Evolutionary conservation across 345 rosid species (phyloP), one percentile per base, ranked within the genome.

Genomic region (Chamaenerion angustifolium): DNA sequence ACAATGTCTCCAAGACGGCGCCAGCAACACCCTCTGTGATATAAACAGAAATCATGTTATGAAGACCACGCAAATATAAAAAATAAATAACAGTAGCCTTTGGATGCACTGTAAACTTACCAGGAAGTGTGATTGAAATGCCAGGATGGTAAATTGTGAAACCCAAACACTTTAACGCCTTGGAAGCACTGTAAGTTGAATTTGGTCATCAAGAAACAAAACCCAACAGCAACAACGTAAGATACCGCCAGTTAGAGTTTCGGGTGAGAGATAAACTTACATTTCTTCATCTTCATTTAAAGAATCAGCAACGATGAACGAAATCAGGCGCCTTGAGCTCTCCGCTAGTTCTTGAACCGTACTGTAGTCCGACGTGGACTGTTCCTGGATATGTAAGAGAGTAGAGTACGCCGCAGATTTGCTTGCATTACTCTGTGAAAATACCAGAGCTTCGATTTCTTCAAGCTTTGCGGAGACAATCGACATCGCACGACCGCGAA

Each of bases 151-250:
- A 71, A 3, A 77, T 74, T 64, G 72, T 66, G 62, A 77, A 75
- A 11, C 83, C 79, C 58, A 72, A 49, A 27, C 87, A 80, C 71
- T 77, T 80, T 63, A 80, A 70, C 46, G 81, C 81, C 76, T 54
- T 78, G 13, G 72, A 69, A 42, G 82, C 74, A 13, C 82, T 80
- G 65, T 50, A 58, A 16, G 37, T 49, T 3, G 9, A 31, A 31
- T 3, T 3, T 31, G 37, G 8, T 31, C 37, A 31, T 31, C 8
- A 31, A 31, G 7, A 31, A 31, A 31, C 8, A 31, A 31, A 21
- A 31, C 3, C 37, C 37, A 31, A 8, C 37, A 21, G 10, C 12
- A 18, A 47, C 41, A 12, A 54, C 45, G 15, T 43, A 41, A 45
- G 31, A 5, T n/a, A 4, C 17, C 4, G 12, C 21, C 11, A 46